Evolutionary conservation across 768 basidiomycete species (phyloP).

Genomic region (Collybia sp.): DNA sequence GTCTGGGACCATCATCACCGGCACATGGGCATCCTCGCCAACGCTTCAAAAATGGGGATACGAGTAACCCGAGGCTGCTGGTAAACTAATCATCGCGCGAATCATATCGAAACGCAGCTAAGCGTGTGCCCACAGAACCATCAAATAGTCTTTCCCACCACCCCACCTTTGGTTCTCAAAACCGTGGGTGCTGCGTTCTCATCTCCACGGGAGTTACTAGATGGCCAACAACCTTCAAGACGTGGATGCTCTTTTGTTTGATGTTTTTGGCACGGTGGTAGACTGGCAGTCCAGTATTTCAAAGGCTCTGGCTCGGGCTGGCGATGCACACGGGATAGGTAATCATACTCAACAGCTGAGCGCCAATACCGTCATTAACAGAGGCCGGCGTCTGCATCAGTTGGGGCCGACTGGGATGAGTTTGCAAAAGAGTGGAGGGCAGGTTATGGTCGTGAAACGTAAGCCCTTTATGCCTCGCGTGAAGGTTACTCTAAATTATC

Average conservation of each 20-base stretch:
- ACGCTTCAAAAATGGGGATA: too few relatives aligned
- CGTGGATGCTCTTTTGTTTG: slow-evolving; percentile 41
- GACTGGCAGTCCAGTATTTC: slow-evolving; percentile 36
- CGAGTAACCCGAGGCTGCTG: too few relatives aligned
- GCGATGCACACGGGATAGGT: background rate
- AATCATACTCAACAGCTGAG: background rate
- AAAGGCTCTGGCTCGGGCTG: slow-evolving; percentile 22
- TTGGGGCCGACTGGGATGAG: slow-evolving; percentile 30
- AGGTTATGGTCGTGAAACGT: slow-evolving; percentile 47
- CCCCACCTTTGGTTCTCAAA: too few relatives aligned
- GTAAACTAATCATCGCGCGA: too few relatives aligned
- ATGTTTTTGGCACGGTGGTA: slow-evolving; percentile 48
- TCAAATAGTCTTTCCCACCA: too few relatives aligned
- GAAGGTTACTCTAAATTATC: background rate
- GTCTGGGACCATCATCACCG: too few relatives aligned
- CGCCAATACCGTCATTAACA: background rate
- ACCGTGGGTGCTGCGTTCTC: too few relatives aligned
- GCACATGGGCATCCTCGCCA: too few relatives aligned
- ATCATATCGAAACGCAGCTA: too few relatives aligned
- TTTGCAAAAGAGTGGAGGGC: slow-evolving; percentile 57
- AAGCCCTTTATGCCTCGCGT: slow-evolving; percentile 9
- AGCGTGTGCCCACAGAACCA: too few relatives aligned
- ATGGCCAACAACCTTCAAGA: too few relatives aligned
- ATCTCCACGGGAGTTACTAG: too few relatives aligned
- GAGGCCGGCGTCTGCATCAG: slow-evolving; percentile 6